Evolutionary conservation across 768 basidiomycete species (phyloP), one percentile per base, ranked within the genome.

Genomic region (Cantharellus cinnabarinus): DNA sequence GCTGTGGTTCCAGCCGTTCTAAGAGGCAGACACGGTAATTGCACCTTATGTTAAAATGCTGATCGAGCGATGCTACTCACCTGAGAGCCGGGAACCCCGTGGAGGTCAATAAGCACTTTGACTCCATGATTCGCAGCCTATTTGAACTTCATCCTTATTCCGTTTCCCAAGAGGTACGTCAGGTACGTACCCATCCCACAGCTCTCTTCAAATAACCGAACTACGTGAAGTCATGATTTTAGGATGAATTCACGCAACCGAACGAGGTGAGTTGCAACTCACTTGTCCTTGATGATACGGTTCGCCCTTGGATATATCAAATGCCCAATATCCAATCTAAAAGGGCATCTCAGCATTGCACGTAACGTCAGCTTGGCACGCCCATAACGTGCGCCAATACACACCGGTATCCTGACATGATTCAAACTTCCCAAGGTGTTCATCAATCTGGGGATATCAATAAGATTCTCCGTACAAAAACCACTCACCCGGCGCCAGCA

Each of bases 261-360:
- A 29, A 48, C 10, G 44, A 48, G 44, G 29, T 1, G 29, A 48
- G 44, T 48, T 48, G 29, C 66, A 3, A 68, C 20, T 29, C 20
- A 29, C 20, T 70, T 10, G 38, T 7, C 66, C 69, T 15, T 67
- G 63, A 3, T 70, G 78, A 68, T 76, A 89, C 4, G 88, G 89
- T 65, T 89, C 83, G 3, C 85, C 85, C 10, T 74, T 73, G 34
- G 77, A 75, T 42, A 89, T 79, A 59, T 93, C 86, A 64, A 83
- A 89, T 0, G 87, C 87, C 87, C 87, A 93, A 68, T 85, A 93
- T 5, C 88, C 90, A 58, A 79, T 77, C 14, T 86, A 85, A 10
- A 54, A 37, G 2, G 10, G 44, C 1, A 48, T 29, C 20, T 29
- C 20, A 29, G 20, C 20, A 29, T 29, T 29, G 20, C 20, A 29